phyloP scores from a whole-genome alignment of 2,329 filamentous ascomycete genomes.

The Xylaria sp. region DNA sequence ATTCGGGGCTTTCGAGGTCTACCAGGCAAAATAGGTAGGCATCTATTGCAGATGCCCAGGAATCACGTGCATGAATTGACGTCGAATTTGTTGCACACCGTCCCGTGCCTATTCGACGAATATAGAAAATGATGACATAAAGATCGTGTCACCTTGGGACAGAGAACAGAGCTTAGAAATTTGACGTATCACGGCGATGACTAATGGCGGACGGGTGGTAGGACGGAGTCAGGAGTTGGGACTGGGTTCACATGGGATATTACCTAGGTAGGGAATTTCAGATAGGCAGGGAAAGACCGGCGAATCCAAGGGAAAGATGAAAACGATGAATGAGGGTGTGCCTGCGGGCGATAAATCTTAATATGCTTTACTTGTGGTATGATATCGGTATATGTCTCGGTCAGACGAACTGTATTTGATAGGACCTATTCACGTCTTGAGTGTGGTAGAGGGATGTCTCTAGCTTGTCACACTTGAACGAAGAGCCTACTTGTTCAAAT shows the following conservation, averaged over 20 bases:
- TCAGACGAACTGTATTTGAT: background rate
- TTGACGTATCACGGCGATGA: slow-evolving; percentile 8
- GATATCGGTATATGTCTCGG: no score
- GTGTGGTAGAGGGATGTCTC: background rate
- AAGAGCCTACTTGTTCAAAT: background rate
- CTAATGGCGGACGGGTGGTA: slow-evolving; percentile 5
- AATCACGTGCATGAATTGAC: background rate
- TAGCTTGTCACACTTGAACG: background rate
- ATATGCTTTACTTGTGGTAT: slow-evolving; percentile 3
- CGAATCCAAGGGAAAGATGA: background rate
- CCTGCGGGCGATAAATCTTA: slow-evolving; percentile 15
- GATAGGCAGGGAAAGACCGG: no score
- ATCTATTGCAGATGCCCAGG: background rate
- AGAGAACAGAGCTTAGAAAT: background rate
- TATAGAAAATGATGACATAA: background rate
- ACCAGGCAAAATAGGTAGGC: slow-evolving; percentile 52
- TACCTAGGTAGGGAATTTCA: no score
- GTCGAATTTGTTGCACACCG: background rate
- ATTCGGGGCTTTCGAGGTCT: slow-evolving; percentile 70
- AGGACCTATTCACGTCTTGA: background rate
- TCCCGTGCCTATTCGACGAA: background rate
- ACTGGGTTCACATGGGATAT: background rate
- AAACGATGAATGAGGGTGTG: slow-evolving; percentile 1
- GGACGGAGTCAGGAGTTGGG: slow-evolving; percentile 23
- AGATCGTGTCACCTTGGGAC: background rate